Evolutionary conservation across 768 basidiomycete genomes (phyloP), one percentile per base, ranked within the genome.

Genomic region (Gloeopeniophorella convolvens): DNA sequence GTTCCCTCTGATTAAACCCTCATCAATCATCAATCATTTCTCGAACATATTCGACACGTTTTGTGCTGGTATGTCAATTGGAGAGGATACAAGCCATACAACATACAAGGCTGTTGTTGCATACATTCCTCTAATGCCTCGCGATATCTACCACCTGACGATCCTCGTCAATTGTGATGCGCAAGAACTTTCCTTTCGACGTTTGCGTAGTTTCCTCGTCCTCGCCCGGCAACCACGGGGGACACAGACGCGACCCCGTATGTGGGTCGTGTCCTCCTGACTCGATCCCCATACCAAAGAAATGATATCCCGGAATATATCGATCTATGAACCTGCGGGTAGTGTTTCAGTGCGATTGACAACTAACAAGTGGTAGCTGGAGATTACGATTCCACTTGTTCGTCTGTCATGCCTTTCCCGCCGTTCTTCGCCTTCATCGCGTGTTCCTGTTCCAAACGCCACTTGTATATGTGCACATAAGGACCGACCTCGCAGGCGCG

Each of bases 261-360:
- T 48, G 44, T 9, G 46, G 48, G 18, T 57, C 55, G 12, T 57
- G 24, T 47, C 45, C 51, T 35, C 76, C 75, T 5, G 60, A 57
- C 9, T 44, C 56, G 4, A 86, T 68, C 10, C 83, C 79, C 18
- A 79, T 78, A 3, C 76, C 80, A 61, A 88, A 97, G 63, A 94
- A 85, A 52, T 95, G 81, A 62, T 96, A 97, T 3, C 87, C 89
- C 1, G 93, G 93, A 58, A 97, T 92, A 65, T 96, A 96, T 4
- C 94, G 82, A 65, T 92, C 87, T 5, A 94, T 81, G 62, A 95
- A 95, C 30, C 87, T 90, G 61, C n/a, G n/a, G n/a, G n/a, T n/a
- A n/a, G n/a, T n/a, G n/a, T n/a, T n/a, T n/a, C n/a, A n/a, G n/a
- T n/a, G n/a, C n/a, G n/a, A n/a, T n/a, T n/a, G n/a, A n/a, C n/a